phyloP scores from a whole-genome alignment of 352 stramenopile species.

The Phytophthora fragariae region DNA sequence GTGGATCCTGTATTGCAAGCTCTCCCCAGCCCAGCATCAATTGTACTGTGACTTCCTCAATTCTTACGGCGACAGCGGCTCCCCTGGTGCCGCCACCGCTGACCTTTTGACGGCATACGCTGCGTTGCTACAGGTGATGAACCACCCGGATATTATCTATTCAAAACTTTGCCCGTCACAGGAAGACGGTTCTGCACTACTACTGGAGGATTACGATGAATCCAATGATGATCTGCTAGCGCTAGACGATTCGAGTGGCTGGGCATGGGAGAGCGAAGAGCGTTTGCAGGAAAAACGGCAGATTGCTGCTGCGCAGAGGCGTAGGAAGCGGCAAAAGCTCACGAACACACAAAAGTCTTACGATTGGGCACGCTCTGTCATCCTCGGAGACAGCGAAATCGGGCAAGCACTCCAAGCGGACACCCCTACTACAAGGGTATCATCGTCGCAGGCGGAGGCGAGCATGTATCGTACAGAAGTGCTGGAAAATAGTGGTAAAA shows the following conservation, averaged over 20 bases:
- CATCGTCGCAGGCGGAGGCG: neutral
- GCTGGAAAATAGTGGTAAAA: conserved; percentile 83
- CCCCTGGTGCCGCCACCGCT: conserved; percentile 43
- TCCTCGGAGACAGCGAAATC: conserved; percentile 32
- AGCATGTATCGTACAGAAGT: conserved; percentile 55
- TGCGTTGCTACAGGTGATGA: conserved; percentile 86
- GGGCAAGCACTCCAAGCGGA: neutral
- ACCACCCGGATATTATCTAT: conserved; percentile 90
- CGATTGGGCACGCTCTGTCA: conserved; percentile 69
- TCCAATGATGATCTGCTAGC: conserved; percentile 20
- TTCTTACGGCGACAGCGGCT: conserved; percentile 48
- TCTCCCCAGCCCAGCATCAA: conserved; percentile 78
- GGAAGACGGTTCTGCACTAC: conserved; percentile 25
- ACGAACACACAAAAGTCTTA: conserved; percentile 66
- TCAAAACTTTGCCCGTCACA: conserved; percentile 61
- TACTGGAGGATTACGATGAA: conserved; percentile 48
- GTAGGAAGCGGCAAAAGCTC: conserved; percentile 73
- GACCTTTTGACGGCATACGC: conserved; percentile 86
- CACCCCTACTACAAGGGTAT: neutral
- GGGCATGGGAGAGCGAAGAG: conserved; percentile 76
- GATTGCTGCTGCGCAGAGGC: conserved; percentile 50
- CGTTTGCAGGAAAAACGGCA: conserved; percentile 62
- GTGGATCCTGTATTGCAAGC: conserved; percentile 89
- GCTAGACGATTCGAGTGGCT: conserved; percentile 45
- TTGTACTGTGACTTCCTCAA: conserved; percentile 85